Evolutionary conservation across 1,139 yeast species (phyloP).

Genomic region (Suhomyces anneliseae): DNA sequence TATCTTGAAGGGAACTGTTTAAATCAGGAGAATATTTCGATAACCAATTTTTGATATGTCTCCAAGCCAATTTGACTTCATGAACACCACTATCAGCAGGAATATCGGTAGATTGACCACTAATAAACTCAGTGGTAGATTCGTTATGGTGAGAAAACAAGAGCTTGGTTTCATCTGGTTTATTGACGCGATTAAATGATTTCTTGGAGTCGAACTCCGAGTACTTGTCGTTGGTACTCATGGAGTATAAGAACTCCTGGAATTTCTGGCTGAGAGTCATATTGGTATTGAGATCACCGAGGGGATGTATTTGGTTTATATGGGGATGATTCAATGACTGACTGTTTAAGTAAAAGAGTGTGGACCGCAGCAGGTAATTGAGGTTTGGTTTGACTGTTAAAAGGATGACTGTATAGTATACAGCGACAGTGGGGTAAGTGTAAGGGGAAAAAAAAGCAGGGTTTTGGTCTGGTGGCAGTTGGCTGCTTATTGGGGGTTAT

Average conservation of each 20-base stretch:
- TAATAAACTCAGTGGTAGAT: constrained; percentile 22
- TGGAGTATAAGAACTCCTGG: constrained; percentile 61
- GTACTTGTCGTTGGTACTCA: constrained; percentile 66
- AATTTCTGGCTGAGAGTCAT: constrained; percentile 36
- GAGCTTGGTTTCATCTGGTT: constrained; percentile 41
- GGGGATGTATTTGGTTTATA: not conserved
- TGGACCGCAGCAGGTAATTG: too few species aligned
- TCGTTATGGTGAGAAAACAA: constrained; percentile 33
- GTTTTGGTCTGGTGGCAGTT: too few species aligned
- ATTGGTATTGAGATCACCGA: not conserved
- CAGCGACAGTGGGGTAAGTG: too few species aligned
- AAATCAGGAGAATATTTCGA: constrained; percentile 55
- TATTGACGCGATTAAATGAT: constrained; percentile 46
- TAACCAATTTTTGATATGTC: constrained; percentile 66
- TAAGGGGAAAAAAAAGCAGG: too few species aligned
- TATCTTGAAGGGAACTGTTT: constrained; percentile 56
- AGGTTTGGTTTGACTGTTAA: too few species aligned
- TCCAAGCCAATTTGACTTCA: constrained; percentile 66
- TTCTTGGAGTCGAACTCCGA: constrained; percentile 62
- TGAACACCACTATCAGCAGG: constrained; percentile 47
- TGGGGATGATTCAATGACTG: not conserved
- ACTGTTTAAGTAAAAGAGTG: too few species aligned
- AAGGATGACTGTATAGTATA: too few species aligned
- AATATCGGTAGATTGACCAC: constrained; percentile 4
- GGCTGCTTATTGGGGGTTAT: too few species aligned